phyloP scores from a whole-genome alignment of 1,284 basidiomycete species.

The Pseudozyma hubeiensis region DNA sequence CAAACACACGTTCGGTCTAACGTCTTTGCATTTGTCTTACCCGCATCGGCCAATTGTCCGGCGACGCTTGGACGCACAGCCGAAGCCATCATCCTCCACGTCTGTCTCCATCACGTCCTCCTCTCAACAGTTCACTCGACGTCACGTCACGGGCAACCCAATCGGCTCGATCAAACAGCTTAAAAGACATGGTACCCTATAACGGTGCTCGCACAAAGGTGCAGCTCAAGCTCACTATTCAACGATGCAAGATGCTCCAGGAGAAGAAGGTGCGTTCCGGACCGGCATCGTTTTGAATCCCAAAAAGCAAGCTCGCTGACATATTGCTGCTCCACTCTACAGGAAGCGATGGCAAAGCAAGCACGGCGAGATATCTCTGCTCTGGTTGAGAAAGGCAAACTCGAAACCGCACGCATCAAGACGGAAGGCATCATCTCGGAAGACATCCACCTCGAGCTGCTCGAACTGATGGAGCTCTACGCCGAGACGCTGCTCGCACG shows the following conservation, averaged over 20 bases:
- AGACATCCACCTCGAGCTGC: conserved; percentile 71
- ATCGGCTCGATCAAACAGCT: background rate
- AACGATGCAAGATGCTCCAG: conserved; percentile 87
- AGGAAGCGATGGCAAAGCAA: conserved; percentile 85
- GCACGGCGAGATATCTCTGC: conserved; percentile 82
- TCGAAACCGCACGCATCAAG: conserved; percentile 85
- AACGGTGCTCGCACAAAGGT: conserved; percentile 60
- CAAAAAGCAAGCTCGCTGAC: background rate
- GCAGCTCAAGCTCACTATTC: conserved; percentile 81
- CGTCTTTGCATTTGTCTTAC: background rate
- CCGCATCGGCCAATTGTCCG: conserved; percentile 41
- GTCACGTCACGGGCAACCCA: background rate
- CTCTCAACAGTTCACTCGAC: background rate
- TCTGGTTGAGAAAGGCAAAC: conserved; percentile 80
- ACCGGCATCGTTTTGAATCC: too few species aligned
- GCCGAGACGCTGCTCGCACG: conserved; percentile 90
- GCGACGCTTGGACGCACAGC: conserved; percentile 27
- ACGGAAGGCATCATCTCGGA: conserved; percentile 85
- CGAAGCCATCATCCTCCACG: conserved; percentile 2
- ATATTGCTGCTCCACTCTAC: background rate
- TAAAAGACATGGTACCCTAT: conserved; percentile 60
- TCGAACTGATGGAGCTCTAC: conserved; percentile 93
- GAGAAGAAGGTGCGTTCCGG: conserved; percentile 78
- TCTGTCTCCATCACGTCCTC: background rate
- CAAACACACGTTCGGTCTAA: background rate